Conservation (phyloP, 73 alveolate species). For the Paramecium caudatum region DNA sequence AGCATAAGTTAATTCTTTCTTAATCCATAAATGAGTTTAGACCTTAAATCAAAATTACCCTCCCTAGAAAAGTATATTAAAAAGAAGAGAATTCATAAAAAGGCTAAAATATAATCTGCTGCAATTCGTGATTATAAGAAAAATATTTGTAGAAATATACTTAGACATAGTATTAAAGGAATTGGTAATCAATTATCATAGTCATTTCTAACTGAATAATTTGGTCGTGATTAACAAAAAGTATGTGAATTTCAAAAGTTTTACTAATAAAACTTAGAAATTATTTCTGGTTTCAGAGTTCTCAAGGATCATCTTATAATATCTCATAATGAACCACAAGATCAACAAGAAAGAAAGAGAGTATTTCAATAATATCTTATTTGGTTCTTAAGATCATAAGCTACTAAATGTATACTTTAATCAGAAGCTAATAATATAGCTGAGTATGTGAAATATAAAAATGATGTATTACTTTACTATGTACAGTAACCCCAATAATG, state of each 20-base stretch:
- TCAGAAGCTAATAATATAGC: conserved; percentile 35
- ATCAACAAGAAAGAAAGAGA: not conserved
- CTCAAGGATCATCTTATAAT: conserved; percentile 32
- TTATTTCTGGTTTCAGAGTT: conserved; percentile 36
- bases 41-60: conserved; percentile 7
- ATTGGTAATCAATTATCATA: not conserved
- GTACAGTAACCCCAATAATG: conserved; percentile 25
- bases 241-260: conserved; percentile 23
- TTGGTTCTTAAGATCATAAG: conserved; percentile 51
- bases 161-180: conserved; percentile 58
- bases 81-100: conserved; percentile 42
- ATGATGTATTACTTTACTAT: conserved; percentile 46
- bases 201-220: not conserved
- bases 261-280: conserved; percentile 18
- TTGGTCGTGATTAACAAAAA: not conserved
- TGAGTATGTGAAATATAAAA: conserved; percentile 51
- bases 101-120: conserved; percentile 7
- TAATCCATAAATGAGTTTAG: conserved; percentile 27
- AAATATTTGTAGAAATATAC: conserved; percentile 56
- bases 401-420: conserved; percentile 4
- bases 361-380: conserved; percentile 40
- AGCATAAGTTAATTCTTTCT: conserved; percentile 20
- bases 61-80: conserved; percentile 40
- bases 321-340: not conserved
- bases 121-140: conserved; percentile 65